Evolutionary conservation across 805 yeast genomes (phyloP).

Genomic region (Hanseniaspora jakobsenii): DNA sequence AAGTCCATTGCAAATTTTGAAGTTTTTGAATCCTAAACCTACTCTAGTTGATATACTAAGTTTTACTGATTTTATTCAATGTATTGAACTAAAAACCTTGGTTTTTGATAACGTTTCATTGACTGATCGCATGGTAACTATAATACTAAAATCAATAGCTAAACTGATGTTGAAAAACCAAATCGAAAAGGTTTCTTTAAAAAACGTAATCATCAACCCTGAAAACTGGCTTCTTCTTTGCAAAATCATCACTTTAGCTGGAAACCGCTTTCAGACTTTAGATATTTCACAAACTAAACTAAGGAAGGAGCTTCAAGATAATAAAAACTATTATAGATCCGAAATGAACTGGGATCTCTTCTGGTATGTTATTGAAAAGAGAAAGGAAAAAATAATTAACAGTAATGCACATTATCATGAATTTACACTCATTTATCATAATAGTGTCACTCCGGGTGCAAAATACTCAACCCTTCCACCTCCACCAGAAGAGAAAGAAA

Average conservation of each 20-base stretch:
- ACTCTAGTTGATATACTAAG: constrained; percentile 78
- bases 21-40: constrained; percentile 76
- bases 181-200: constrained; percentile 58
- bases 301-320: constrained; percentile 22
- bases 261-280: constrained; percentile 43
- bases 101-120: constrained; percentile 69
- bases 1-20: constrained; percentile 35
- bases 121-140: constrained; percentile 62
- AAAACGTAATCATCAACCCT: constrained; percentile 62
- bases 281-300: constrained; percentile 58
- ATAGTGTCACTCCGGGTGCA: constrained; percentile 16
- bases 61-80: constrained; percentile 75
- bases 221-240: constrained; percentile 73
- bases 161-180: constrained; percentile 53
- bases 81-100: constrained; percentile 55
- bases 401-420: too few species aligned
- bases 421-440: constrained; percentile 11
- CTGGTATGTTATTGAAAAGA: constrained; percentile 24
- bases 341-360: constrained; percentile 76
- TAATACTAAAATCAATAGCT: constrained; percentile 34
- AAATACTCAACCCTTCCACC: constrained; percentile 14
- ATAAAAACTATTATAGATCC: constrained; percentile 39
- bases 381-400: too few species aligned
- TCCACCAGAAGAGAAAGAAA: constrained; percentile 14
- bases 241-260: constrained; percentile 51